These are phyloP conservation scores for Podila minutissima DNA, from an alignment of 192 early-diverging fungal genomes.

Conservation along the genomic window DNA sequence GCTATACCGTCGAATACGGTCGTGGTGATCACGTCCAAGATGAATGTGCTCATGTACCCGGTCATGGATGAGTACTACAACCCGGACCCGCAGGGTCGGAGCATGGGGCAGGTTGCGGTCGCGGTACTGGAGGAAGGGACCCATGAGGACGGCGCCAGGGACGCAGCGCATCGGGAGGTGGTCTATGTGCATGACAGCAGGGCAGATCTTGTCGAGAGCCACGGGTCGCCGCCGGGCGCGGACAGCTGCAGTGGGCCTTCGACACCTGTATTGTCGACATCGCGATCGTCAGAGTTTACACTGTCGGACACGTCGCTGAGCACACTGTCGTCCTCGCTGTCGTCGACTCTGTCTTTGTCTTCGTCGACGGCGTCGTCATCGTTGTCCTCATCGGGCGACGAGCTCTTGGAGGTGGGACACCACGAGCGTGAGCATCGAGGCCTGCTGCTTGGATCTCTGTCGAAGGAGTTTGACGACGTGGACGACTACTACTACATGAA, in stretches of 20 bases:
- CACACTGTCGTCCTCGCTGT: background rate
- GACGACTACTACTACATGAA: background rate
- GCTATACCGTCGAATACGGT: conserved; percentile 78
- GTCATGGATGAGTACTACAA: conserved; percentile 73
- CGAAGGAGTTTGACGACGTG: conserved; percentile 3
- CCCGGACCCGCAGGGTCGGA: background rate
- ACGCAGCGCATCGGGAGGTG: conserved; percentile 2
- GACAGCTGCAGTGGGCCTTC: conserved; percentile 7
- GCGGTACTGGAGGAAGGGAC: background rate
- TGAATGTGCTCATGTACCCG: conserved; percentile 77
- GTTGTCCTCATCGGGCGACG: background rate
- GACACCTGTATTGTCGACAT: background rate
- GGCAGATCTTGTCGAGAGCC: background rate
- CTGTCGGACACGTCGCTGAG: background rate
- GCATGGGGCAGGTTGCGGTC: background rate
- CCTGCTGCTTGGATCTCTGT: background rate
- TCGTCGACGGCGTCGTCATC: conserved; percentile 8
- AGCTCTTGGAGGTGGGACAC: background rate
- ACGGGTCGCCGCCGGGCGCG: background rate
- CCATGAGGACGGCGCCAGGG: background rate
- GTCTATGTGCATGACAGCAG: background rate
- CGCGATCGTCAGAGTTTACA: conserved; percentile 1
- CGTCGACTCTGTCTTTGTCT: background rate
- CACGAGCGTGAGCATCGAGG: background rate
- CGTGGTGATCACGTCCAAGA: conserved; percentile 74